Base-by-base conservation (phyloP, 1,284 basidiomycete species). In the Boletus smithii region DNA sequence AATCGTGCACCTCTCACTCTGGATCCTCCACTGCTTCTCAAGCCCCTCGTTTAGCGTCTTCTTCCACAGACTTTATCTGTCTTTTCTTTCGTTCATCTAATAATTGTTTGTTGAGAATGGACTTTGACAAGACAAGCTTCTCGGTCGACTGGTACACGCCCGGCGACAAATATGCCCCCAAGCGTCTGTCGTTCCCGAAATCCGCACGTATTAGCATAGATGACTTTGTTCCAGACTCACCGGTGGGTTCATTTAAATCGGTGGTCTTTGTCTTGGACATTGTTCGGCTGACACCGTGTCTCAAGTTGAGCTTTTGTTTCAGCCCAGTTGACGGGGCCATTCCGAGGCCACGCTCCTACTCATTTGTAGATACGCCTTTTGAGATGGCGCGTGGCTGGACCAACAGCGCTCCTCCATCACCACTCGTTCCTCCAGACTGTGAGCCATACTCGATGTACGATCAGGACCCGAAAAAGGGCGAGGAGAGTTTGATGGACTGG, bases 111-210 rank as follows among this genome's bases (percentile, higher is more conserved):
- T 49, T 42, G 35, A 36, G 37, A 33, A 64, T 64, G 66, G 65
- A 67, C 36, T 66, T 64, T 47, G 65, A 53, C 51, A 64, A 60
- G 49, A 61, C 66, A 3, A 66, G 53, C n/a, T 61, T 68, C 38
- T 62, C 57, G 9, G 61, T 65, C 9, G 62, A 65, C 38, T 66
- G 61, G 53, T 67, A 54, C 42, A 61, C 57, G 14, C 57, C 62
- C 6, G 59, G 62, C n/a, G 65, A 65, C 44, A 59, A 42, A 38
- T 58, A 44, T 33, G 43, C 44, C 6, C 51, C 54, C 29, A 56
- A 62, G 27, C 66, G 64, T 11, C 51, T 67, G 14, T 65, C 66
- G 4, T 66, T 67, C 31, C 66, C 65, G 13, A 67, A 57, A 42
- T 68, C 66, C 16, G 62, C 58, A 43, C 53, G 57, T 48, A 64